Evolutionary conservation across 139 green algal genomes (phyloP).

Genomic region (Chlamydomonas sp.): DNA sequence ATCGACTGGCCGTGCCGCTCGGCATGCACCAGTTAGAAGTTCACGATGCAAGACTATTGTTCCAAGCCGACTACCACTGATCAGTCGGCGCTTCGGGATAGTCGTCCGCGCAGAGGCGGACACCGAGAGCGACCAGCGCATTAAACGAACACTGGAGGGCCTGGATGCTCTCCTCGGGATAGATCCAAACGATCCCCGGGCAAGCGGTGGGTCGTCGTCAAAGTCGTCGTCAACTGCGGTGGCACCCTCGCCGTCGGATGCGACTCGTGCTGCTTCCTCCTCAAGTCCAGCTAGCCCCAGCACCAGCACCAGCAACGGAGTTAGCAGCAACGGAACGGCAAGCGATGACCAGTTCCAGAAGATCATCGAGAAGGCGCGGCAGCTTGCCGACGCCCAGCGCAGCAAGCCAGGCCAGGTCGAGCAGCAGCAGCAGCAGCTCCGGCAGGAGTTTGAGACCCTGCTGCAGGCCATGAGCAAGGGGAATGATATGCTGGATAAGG

Average conservation of each 20-base stretch:
- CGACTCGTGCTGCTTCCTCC: background rate
- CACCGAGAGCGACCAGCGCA: conserved; percentile 25
- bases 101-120: conserved; percentile 5
- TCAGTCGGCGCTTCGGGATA: background rate
- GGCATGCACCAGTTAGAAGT: background rate
- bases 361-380: conserved; percentile 54
- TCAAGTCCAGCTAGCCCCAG: background rate
- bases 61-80: background rate
- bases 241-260: conserved; percentile 7
- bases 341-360: conserved; percentile 49
- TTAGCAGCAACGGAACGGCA: background rate
- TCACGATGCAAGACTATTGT: background rate
- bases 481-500: conserved; percentile 42
- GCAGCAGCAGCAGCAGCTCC: conserved; percentile 56
- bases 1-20: too few relatives aligned
- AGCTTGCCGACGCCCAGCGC: conserved; percentile 38
- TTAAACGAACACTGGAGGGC: conserved; percentile 74
- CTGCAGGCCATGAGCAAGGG: conserved; percentile 45
- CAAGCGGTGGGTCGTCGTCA: background rate
- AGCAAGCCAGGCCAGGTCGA: conserved; percentile 26
- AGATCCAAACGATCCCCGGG: conserved; percentile 63
- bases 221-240: background rate
- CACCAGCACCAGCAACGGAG: conserved; percentile 22
- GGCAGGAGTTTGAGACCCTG: conserved; percentile 78
- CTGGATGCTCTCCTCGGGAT: conserved; percentile 87